Percentiles rank a stretch among this genome's conserved stretches.
phyloP scores from a whole-genome alignment of 305 asterid species.

The Fraxinus dipetala region DNA sequence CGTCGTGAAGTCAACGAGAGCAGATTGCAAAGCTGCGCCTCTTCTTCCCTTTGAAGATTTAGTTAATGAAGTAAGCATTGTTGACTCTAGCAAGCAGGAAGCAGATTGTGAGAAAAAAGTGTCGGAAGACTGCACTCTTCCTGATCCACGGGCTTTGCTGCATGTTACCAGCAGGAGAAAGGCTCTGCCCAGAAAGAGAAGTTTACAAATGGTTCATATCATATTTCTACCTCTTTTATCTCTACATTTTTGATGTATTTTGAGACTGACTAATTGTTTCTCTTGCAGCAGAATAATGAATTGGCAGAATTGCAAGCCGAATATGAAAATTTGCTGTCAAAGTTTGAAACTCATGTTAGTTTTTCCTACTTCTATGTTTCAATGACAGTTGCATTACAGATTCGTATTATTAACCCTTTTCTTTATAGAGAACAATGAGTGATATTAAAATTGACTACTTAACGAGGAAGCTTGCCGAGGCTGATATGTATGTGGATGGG shows the following conservation, averaged over 20 bases:
- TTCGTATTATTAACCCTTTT: constrained; percentile 20
- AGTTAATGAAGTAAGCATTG: constrained; percentile 41
- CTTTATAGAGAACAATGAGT: constrained; percentile 57
- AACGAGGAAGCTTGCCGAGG: constrained; percentile 59
- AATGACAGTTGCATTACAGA: constrained; percentile 10
- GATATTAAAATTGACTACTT: constrained; percentile 64
- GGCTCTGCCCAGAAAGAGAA: constrained; percentile 56
- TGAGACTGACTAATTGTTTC: constrained; percentile 22
- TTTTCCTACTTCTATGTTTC: constrained; percentile 31
- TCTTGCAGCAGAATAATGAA: constrained; percentile 58
- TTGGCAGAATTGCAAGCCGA: constrained; percentile 50
- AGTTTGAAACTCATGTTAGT: constrained; percentile 78
- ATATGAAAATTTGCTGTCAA: constrained; percentile 61
- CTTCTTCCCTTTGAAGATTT: constrained; percentile 75
- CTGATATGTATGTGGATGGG: constrained; percentile 37
- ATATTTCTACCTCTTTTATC: constrained; percentile 7
- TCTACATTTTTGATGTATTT: constrained; percentile 14
- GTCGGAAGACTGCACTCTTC: constrained; percentile 51
- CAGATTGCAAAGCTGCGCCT: constrained; percentile 37
- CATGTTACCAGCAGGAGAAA: constrained; percentile 89
- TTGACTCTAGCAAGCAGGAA: constrained; percentile 39
- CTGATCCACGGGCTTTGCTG: constrained; percentile 63
- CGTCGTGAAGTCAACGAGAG: constrained; percentile 43
- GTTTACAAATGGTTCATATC: constrained; percentile 55
- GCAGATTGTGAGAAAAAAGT: constrained; percentile 31